phyloP scores from a whole-genome alignment of 306 rosid species.

The Trichosanthes cucumerina region DNA sequence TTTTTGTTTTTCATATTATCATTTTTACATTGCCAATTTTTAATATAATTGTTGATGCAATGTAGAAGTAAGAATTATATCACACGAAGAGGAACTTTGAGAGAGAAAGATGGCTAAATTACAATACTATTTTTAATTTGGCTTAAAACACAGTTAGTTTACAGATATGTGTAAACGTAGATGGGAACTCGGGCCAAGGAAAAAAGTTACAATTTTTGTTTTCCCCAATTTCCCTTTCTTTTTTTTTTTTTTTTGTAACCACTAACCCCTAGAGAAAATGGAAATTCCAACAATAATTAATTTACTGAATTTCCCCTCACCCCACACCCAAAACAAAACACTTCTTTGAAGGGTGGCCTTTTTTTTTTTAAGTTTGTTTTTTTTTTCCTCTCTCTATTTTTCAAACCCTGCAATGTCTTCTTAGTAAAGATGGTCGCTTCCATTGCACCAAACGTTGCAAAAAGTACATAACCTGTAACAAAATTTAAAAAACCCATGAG shows the following conservation, averaged over 20 bases:
- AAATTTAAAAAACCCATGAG: background rate
- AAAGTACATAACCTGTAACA: conserved; percentile 12
- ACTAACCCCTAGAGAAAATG: background rate
- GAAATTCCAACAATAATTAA: conserved; percentile 4
- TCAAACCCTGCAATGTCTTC: conserved; percentile 9
- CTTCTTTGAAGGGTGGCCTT: background rate
- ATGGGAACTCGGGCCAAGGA: background rate
- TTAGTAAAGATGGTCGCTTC: conserved; percentile 6
- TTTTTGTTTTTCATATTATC: too few relatives aligned
- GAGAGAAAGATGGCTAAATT: background rate
- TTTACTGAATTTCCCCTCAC: background rate
- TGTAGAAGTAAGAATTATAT: background rate
- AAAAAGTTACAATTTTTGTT: conserved; percentile 8
- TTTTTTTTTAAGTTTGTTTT: too few relatives aligned
- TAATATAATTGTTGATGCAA: too few relatives aligned
- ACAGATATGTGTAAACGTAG: background rate
- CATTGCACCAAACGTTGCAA: conserved; percentile 18
- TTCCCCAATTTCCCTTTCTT: background rate
- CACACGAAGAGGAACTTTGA: background rate
- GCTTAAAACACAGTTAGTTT: background rate
- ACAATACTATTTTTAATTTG: background rate
- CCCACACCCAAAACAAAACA: conserved; percentile 6
- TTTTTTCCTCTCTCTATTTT: background rate
- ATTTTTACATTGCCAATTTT: too few relatives aligned
- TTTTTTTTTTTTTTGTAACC: background rate